Conservation (phyloP, 23 red algal genomes). For the Gracilaria domingensis region DNA sequence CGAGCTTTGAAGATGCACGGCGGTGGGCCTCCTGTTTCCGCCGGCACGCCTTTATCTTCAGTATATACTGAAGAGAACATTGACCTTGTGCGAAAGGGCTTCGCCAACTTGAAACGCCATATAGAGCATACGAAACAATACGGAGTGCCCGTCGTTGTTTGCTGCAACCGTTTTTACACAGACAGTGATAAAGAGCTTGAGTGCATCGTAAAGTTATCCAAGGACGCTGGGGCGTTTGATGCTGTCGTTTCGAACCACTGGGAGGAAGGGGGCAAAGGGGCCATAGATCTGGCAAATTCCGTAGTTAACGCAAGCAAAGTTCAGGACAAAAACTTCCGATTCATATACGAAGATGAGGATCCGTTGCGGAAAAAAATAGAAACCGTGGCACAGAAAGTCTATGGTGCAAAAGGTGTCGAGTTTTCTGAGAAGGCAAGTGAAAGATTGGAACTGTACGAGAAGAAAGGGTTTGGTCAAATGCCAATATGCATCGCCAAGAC, state of each 20-base stretch:
- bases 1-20: conserved; percentile 98
- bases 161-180: conserved; percentile 84
- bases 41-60: conserved; percentile 76
- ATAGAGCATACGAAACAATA: conserved; percentile 87
- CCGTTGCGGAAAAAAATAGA: conserved; percentile 83
- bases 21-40: conserved; percentile 84
- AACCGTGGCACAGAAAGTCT: conserved; percentile 80
- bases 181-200: conserved; percentile 89
- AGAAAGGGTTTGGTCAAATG: conserved; percentile 85
- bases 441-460: conserved; percentile 79
- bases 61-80: conserved; percentile 81
- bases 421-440: conserved; percentile 70
- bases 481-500: conserved; percentile 99
- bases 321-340: conserved; percentile 36
- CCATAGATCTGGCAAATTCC: conserved; percentile 81
- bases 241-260: conserved; percentile 97
- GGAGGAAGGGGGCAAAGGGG: conserved; percentile 91
- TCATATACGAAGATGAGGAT: conserved; percentile 75
- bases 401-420: conserved; percentile 87
- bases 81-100: conserved; percentile 85
- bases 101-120: conserved; percentile 89
- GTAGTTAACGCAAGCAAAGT: conserved; percentile 80
- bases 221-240: conserved; percentile 86
- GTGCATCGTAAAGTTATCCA: conserved; percentile 64
- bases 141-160: conserved; percentile 90